Evolutionary conservation across 2,329 filamentous ascomycete species (phyloP).

Genomic region (Clonostachys byssicola): DNA sequence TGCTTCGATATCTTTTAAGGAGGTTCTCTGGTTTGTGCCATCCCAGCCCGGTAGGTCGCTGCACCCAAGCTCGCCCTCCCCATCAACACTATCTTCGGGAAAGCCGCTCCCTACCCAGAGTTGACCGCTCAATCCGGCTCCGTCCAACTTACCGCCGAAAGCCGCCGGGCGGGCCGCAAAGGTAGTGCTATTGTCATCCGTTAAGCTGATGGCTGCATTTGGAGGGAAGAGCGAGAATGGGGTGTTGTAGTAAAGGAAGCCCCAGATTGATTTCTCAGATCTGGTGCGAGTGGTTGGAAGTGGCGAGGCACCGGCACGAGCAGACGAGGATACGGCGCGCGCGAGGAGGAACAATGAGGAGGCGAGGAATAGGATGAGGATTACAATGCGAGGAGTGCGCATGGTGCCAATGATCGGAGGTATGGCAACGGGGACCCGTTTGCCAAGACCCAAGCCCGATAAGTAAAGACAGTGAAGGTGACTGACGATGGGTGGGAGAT

Average conservation of each 20-base stretch:
- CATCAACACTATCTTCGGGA: conserved; percentile 68
- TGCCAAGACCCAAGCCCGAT: too few relatives aligned
- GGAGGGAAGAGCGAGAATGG: conserved; percentile 90
- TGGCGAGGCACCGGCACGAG: not conserved
- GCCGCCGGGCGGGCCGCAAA: conserved; percentile 91
- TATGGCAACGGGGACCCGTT: too few relatives aligned
- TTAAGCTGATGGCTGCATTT: conserved; percentile 91
- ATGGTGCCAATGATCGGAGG: conserved; percentile 25
- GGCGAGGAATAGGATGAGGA: conserved; percentile 48
- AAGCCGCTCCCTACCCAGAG: conserved; percentile 94
- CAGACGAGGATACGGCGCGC: conserved; percentile 40
- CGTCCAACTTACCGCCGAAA: conserved; percentile 78
- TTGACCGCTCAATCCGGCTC: conserved; percentile 77
- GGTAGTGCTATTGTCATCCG: conserved; percentile 96
- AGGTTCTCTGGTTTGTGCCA: conserved; percentile 47
- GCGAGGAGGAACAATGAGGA: conserved; percentile 51
- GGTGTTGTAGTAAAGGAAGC: conserved; percentile 65
- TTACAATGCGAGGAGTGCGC: conserved; percentile 49
- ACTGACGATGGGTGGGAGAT: too few relatives aligned
- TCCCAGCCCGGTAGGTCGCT: conserved; percentile 91
- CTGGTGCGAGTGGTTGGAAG: conserved; percentile 6
- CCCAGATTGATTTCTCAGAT: conserved; percentile 19
- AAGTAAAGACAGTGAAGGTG: too few relatives aligned
- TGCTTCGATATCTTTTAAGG: conserved; percentile 3
- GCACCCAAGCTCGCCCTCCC: conserved; percentile 86